A percentile compares a stretch with the other conserved stretches of the same genome.
phyloP scores from a whole-genome alignment of 371 early-diverging fungal species.

The Mucor sp. region DNA sequence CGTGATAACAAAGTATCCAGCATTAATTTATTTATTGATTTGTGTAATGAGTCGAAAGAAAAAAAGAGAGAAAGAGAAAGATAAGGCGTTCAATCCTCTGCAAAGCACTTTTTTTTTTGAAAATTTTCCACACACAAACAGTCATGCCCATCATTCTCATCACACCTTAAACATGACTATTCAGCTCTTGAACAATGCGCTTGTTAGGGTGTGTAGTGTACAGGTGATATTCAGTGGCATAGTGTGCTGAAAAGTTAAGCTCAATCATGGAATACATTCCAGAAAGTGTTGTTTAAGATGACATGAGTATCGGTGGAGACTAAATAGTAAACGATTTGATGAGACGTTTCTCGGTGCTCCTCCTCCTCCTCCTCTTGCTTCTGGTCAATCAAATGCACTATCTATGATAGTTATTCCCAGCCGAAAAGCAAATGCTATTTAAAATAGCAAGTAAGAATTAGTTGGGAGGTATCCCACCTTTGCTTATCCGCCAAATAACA shows the following conservation, averaged over 20 bases:
- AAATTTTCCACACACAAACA: neutral
- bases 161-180: neutral
- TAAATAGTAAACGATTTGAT: neutral
- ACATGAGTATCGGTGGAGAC: too few species aligned
- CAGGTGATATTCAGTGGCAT: neutral
- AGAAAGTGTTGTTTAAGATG: neutral
- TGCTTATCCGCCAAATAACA: too few species aligned
- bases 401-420: too few species aligned
- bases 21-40: constrained; percentile 11
- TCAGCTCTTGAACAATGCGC: neutral
- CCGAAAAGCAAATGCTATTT: too few species aligned
- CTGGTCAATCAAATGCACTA: too few species aligned
- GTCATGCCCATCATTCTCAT: neutral
- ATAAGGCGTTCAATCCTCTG: neutral
- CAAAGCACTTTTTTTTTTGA: neutral
- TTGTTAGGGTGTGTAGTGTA: neutral
- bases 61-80: neutral
- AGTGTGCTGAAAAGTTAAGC: neutral
- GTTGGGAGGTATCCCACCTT: too few species aligned
- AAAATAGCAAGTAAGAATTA: too few species aligned
- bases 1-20: constrained; percentile 23
- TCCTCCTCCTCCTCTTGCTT: too few species aligned
- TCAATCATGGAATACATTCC: neutral
- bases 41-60: neutral
- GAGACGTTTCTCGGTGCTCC: neutral